Percentiles rank a stretch among this genome's conserved stretches.
Evolutionary conservation across 148 eudicot genomes (phyloP).

Genomic region (Persicaria maculosa): DNA sequence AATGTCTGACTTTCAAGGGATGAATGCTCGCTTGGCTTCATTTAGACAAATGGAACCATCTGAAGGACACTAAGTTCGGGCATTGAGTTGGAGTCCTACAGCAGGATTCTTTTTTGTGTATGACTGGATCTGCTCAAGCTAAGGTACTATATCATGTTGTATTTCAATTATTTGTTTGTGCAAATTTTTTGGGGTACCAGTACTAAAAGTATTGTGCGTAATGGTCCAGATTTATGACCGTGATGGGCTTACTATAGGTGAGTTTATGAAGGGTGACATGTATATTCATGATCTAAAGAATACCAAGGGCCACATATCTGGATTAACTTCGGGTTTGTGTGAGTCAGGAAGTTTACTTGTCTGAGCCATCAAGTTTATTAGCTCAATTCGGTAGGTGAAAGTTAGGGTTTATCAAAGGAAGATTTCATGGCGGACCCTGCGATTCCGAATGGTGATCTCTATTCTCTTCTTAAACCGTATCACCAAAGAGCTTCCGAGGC

Average conservation of each 20-base stretch:
- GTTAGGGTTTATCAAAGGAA: no score
- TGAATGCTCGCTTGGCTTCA: constrained; percentile 84
- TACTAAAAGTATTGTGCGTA: not conserved
- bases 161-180: not conserved
- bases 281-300: constrained; percentile 97
- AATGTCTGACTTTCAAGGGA: constrained; percentile 98
- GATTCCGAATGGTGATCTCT: no score
- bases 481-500: no score
- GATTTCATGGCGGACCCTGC: no score
- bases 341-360: no score
- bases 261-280: constrained; percentile 95
- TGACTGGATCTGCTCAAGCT: constrained; percentile 94
- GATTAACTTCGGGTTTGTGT: constrained; percentile 63
- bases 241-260: constrained; percentile 94
- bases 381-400: no score
- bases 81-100: constrained; percentile 92
- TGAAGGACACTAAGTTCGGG: constrained; percentile 96
- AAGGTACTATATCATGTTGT: constrained; percentile 42
- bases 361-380: no score
- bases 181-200: not conserved
- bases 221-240: constrained; percentile 73
- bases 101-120: constrained; percentile 77
- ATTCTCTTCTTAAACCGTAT: no score
- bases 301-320: constrained; percentile 95
- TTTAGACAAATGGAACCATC: constrained; percentile 96